Evolutionary conservation across 495 filamentous ascomycete species (phyloP).

Genomic region (Penicillium chermesinum): DNA sequence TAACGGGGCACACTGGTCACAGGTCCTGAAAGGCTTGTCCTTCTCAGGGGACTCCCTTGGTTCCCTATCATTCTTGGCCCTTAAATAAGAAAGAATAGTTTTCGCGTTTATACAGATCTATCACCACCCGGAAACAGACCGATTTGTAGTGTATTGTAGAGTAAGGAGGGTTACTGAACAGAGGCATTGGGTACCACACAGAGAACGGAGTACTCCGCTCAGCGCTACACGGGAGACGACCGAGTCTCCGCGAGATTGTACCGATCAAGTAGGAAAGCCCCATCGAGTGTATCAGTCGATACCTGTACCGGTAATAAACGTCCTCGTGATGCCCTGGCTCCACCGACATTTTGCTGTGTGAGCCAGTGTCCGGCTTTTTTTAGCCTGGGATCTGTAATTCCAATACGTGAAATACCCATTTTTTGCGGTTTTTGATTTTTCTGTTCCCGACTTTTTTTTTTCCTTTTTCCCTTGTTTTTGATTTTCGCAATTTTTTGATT

Average conservation of each 20-base stretch:
- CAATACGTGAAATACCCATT: constrained; percentile 1
- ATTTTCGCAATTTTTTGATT: constrained; percentile 13
- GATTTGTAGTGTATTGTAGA: background rate
- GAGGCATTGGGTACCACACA: background rate
- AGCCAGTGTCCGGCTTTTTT: constrained; percentile 7
- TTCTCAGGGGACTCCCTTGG: background rate
- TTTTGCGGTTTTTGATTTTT: constrained; percentile 20
- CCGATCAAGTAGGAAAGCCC: constrained; percentile 8
- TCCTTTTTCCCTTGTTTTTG: constrained; percentile 15
- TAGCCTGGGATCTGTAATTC: background rate
- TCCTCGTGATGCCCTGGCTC: constrained; percentile 24
- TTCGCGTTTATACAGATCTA: background rate
- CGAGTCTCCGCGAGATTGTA: background rate
- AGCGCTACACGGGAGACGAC: constrained; percentile 1
- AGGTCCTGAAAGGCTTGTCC: constrained; percentile 1
- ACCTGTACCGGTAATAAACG: constrained; percentile 1
- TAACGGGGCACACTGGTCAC: constrained; percentile 6
- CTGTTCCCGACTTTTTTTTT: constrained; percentile 16
- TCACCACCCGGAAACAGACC: background rate
- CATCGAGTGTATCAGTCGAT: constrained; percentile 2
- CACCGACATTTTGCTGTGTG: constrained; percentile 1
- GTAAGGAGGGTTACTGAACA: background rate
- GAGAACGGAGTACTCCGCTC: background rate
- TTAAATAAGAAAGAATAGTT: background rate
- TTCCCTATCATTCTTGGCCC: background rate